Evolutionary conservation across 2,329 filamentous ascomycete species (phyloP).

Genomic region (Fusarium algeriense): DNA sequence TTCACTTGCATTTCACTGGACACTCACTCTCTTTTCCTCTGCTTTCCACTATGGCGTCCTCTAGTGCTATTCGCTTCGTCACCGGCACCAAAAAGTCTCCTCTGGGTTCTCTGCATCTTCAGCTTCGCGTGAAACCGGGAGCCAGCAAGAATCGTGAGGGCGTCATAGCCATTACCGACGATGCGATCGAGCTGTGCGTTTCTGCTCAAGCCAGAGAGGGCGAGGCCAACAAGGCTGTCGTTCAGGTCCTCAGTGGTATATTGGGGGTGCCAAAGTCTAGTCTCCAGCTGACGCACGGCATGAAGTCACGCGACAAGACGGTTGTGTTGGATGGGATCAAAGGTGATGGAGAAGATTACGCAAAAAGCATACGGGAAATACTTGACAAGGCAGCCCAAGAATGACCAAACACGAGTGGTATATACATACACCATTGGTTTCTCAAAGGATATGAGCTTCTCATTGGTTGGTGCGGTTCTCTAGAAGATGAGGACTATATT

Average conservation of each 20-base stretch:
- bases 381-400: constrained; percentile 46
- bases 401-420: constrained; percentile 4
- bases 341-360: constrained; percentile 49
- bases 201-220: constrained; percentile 74
- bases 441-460: constrained; percentile 5
- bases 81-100: constrained; percentile 61
- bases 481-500: background rate
- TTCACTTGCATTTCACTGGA: constrained; percentile 1
- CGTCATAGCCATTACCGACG: constrained; percentile 66
- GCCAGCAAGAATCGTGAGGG: constrained; percentile 72
- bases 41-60: constrained; percentile 44
- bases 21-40: background rate
- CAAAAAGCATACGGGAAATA: constrained; percentile 44
- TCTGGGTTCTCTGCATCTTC: constrained; percentile 65
- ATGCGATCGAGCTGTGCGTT: constrained; percentile 73
- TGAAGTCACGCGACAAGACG: constrained; percentile 75
- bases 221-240: constrained; percentile 76
- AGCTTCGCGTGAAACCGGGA: constrained; percentile 76
- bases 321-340: constrained; percentile 57
- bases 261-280: constrained; percentile 73
- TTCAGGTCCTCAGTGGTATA: constrained; percentile 70
- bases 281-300: constrained; percentile 71
- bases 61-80: constrained; percentile 60
- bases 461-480: constrained; percentile 9
- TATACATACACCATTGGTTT: background rate